Evolutionary conservation across 345 rosid genomes (phyloP).

Genomic region (Cardiospermum halicacabum): DNA sequence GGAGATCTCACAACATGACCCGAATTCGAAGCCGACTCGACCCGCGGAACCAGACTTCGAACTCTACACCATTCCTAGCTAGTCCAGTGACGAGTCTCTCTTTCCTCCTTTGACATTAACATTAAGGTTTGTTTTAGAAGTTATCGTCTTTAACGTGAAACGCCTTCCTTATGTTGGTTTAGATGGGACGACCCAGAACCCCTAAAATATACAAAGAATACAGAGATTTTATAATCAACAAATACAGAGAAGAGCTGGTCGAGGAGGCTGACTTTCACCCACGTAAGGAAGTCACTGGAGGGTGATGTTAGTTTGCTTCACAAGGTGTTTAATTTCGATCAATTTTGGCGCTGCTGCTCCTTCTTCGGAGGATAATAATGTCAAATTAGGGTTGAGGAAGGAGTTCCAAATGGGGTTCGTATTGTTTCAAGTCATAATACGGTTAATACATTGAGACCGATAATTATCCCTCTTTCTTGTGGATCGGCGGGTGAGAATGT

Average conservation of each 20-base stretch:
- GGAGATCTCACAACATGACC: conserved; percentile 31
- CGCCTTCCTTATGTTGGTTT: conserved; percentile 65
- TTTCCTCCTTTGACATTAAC: not conserved
- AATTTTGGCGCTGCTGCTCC: conserved; percentile 38
- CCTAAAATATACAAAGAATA: conserved; percentile 93
- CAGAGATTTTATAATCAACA: conserved; percentile 85
- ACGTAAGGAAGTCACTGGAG: conserved; percentile 65
- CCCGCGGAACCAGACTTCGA: conserved; percentile 51
- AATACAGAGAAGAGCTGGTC: conserved; percentile 78
- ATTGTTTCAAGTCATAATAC: conserved; percentile 77
- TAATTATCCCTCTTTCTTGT: conserved; percentile 27
- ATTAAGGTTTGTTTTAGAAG: too few species aligned
- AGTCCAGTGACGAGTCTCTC: conserved; percentile 54
- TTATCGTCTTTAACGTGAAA: conserved; percentile 1
- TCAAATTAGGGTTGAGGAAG: conserved; percentile 52
- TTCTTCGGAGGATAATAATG: conserved; percentile 18
- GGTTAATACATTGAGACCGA: conserved; percentile 56
- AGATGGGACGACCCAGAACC: conserved; percentile 84
- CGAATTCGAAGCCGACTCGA: conserved; percentile 33
- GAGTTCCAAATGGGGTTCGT: conserved; percentile 66
- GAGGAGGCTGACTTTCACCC: conserved; percentile 67
- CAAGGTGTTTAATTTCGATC: conserved; percentile 69
- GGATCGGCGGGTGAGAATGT: conserved; percentile 24
- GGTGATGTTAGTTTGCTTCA: conserved; percentile 79
- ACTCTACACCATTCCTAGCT: conserved; percentile 70